Percentiles rank a stretch among this genome's conserved stretches.
Conservation (phyloP, 2,329 filamentous ascomycete genomes). For the Aspergillus fumigatiaffinis region DNA sequence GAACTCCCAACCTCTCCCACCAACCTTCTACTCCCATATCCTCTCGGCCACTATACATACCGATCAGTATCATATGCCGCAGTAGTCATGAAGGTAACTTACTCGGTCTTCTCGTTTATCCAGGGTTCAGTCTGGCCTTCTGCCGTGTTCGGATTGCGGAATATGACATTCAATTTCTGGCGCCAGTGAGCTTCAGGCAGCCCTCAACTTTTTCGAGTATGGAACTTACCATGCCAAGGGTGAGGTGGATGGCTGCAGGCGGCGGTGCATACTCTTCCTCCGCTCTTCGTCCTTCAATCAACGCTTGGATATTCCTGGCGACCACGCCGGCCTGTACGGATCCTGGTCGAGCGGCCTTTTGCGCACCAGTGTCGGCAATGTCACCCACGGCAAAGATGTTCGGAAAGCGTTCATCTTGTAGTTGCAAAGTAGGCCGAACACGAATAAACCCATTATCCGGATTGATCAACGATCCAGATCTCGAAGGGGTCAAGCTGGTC, state of each 20-base stretch:
- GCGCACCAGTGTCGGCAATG: constrained; percentile 34
- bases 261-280: constrained; percentile 23
- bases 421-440: constrained; percentile 32
- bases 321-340: constrained; percentile 28
- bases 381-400: constrained; percentile 35
- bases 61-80: constrained; percentile 10
- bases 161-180: constrained; percentile 36
- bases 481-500: constrained; percentile 23
- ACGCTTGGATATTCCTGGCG: constrained; percentile 30
- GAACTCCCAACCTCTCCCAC: constrained; percentile 31
- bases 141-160: constrained; percentile 33
- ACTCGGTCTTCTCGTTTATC: constrained; percentile 31
- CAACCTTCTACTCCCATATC: constrained; percentile 37
- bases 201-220: background rate
- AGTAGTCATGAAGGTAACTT: constrained; percentile 7
- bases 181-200: constrained; percentile 1
- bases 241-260: constrained; percentile 33
- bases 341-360: constrained; percentile 34
- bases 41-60: constrained; percentile 26
- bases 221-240: constrained; percentile 30
- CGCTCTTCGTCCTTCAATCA: constrained; percentile 27
- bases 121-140: constrained; percentile 34
- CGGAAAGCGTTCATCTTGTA: constrained; percentile 26
- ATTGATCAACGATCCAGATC: constrained; percentile 25
- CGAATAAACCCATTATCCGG: constrained; percentile 33